Conservation (phyloP, 2,329 filamentous ascomycete genomes). For the Colletotrichum lini region DNA sequence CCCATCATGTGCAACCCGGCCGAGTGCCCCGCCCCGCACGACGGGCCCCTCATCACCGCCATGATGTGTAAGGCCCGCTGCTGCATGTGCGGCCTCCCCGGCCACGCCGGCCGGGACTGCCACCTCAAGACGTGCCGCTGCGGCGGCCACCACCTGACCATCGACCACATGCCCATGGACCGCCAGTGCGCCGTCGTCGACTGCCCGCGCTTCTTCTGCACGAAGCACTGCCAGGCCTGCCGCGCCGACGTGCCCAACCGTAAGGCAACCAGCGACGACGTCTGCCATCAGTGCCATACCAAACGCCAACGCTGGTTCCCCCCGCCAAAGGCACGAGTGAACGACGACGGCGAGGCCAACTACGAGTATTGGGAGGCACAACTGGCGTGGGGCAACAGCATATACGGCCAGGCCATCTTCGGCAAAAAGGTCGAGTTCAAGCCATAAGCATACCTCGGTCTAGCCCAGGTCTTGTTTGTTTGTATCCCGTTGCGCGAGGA, state of each 20-base stretch:
- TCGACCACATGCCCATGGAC: conserved; percentile 7
- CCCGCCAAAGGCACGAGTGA: neutral
- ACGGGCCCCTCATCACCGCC: conserved; percentile 50
- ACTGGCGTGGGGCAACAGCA: conserved; percentile 12
- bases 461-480: no score
- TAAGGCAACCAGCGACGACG: neutral
- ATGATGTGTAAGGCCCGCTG: conserved; percentile 56
- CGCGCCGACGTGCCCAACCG: neutral
- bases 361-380: conserved; percentile 12
- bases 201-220: conserved; percentile 32
- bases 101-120: conserved; percentile 55
- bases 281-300: conserved; percentile 7
- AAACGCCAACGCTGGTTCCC: neutral
- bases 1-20: conserved; percentile 51
- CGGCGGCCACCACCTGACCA: conserved; percentile 52
- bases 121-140: conserved; percentile 53
- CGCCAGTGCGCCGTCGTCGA: conserved; percentile 14
- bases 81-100: conserved; percentile 58
- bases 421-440: neutral
- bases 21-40: conserved; percentile 47
- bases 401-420: conserved; percentile 15
- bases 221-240: conserved; percentile 31
- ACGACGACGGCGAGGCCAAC: neutral
- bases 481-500: neutral
- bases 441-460: no score